Base-by-base conservation (phyloP, 2,329 filamentous ascomycete species). In the Fusarium sp. region DNA sequence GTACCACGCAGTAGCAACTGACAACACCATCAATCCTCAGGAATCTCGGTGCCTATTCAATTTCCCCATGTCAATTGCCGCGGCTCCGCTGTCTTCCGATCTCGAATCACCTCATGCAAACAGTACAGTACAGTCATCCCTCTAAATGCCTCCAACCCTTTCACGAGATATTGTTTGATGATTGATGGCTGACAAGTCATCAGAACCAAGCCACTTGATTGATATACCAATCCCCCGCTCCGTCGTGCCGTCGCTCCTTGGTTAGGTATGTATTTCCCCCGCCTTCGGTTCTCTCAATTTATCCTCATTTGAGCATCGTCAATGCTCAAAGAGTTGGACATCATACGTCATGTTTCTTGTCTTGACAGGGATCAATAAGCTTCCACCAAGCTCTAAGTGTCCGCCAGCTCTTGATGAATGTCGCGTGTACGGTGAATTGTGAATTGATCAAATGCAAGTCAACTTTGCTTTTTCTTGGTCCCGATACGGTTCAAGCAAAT, bases 301-400 rank as follows among this genome's bases (percentile, higher is more conserved):
- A 32, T 61, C 46, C 46, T 51, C 40, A 45, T 63, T 53, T 11
- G 16, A 38, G n/a, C 34, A 38, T 38, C 42, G 54, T 50, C 30
- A 62, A 40, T 46, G 22, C 34, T 42, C 27, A 20, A 22, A 46
- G 25, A 43, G 25, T 43, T 59, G 18, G 24, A 34, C 30, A 42
- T 34, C 57, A 52, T 70, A 68, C 67, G 67, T 71, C 67, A 70
- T 71, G 55, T 61, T n/a, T 50, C 15, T 57, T 20, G 15, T 32
- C 27, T 59, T 51, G 38, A 55, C 63, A 66, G 56, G 62, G 62
- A 38, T 55, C 50, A 45, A 27, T 54, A 70, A 67, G 66, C 66
- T 66, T 70, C 62, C 51, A 57, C 54, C 54, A 70, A 62, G 52
- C 46, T 44, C 49, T 66, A 61, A 70, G 70, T 66, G 49, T 14